Base-by-base conservation (phyloP, 2,329 filamentous ascomycete genomes). In the Colletotrichum viniferum region DNA sequence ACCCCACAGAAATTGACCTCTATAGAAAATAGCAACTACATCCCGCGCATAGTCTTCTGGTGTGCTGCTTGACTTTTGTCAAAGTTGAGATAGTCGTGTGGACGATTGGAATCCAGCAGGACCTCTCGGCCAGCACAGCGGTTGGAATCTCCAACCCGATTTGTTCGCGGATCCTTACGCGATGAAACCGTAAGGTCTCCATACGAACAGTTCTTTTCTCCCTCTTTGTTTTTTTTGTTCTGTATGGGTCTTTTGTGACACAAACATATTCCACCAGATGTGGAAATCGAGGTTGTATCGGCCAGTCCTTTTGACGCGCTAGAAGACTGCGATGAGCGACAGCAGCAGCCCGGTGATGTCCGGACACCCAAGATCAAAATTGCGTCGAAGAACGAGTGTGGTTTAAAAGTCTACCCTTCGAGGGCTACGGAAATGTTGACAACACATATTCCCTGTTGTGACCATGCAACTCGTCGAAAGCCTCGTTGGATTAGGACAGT, bases 41-140 rank as follows among this genome's bases (percentile, higher is more conserved):
- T 0, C 12, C 43, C 3, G 10, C n/a, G 3, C 0, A 52, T 7
- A 0, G 43, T 52, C 43, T 52, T 0, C n/a, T 21, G 0, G 12
- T 24, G 0, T 7, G 43, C n/a, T 52, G 10, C n/a, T 13, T 0
- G n/a, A 21, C 0, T 52, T 21, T 21, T 12, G n/a, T 13, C 10
- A 24, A 13, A 52, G 4, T 48, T 2, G n/a, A 48, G n/a, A 3
- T n/a, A 21, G 10, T 4, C 12, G n/a, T 21, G n/a, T 52, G 1
- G n/a, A 52, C n/a, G 5, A 12, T 3, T 4, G n/a, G n/a, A 21
- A 24, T 7, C n/a, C n/a, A 52, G 43, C 10, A 21, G 43, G 43
- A 1, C 2, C n/a, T 48, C 10, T 5, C 2, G n/a, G 10, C 43
- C 10, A 52, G 43, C 43, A 4, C 43, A 21, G 3, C n/a, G 12